These are phyloP conservation scores for Ophiostoma himal-ulmi DNA, from an alignment of 2,329 filamentous ascomycete species.

Conservation along the genomic window DNA sequence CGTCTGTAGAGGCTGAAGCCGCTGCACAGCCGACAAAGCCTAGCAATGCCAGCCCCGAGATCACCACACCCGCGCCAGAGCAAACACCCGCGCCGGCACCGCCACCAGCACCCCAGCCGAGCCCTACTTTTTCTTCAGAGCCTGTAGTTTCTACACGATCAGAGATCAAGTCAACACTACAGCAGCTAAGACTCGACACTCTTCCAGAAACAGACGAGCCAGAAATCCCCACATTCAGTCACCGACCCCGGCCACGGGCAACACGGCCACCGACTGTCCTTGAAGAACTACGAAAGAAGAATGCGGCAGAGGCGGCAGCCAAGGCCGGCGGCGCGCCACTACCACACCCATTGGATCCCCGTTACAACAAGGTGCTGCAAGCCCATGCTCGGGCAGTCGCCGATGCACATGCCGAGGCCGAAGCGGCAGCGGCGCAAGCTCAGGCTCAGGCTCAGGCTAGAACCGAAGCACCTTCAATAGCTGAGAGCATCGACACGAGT, in stretches of 20 bases:
- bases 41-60: neutral
- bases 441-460: neutral
- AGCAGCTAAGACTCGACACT: neutral
- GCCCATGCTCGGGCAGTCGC: neutral
- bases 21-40: neutral
- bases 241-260: constrained; percentile 19
- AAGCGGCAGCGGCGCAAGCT: neutral
- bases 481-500: neutral
- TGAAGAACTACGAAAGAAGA: constrained; percentile 12
- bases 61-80: neutral
- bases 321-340: neutral
- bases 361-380: constrained; percentile 19
- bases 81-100: neutral
- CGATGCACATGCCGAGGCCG: neutral
- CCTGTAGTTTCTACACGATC: neutral
- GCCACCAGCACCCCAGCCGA: neutral
- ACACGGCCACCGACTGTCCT: constrained; percentile 14
- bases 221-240: constrained; percentile 23
- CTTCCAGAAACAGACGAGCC: neutral
- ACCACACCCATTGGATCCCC: constrained; percentile 27
- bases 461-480: neutral
- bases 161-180: neutral
- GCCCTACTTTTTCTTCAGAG: neutral
- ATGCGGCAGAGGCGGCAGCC: neutral
- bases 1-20: neutral